These are phyloP conservation scores for Fusarium foetens DNA, from an alignment of 2,329 filamentous ascomycete genomes.

Conservation along the genomic window DNA sequence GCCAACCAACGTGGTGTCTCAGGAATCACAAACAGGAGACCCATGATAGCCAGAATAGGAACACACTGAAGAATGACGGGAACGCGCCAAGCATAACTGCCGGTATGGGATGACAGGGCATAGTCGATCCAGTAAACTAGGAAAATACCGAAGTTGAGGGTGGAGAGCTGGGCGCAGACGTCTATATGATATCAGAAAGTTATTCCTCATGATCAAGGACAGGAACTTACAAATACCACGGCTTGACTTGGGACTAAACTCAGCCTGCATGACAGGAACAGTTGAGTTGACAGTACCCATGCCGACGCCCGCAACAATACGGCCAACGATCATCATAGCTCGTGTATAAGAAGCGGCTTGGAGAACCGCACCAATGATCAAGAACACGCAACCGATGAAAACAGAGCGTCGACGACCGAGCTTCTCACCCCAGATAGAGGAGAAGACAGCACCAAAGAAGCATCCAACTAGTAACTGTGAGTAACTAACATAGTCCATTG, in stretches of 20 bases:
- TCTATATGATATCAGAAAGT: constrained; percentile 32
- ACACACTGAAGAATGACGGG: constrained; percentile 56
- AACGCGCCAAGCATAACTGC: constrained; percentile 53
- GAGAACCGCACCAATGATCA: constrained; percentile 58
- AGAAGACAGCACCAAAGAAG: constrained; percentile 43
- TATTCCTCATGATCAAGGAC: not conserved
- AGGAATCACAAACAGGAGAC: constrained; percentile 52
- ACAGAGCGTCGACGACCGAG: constrained; percentile 58
- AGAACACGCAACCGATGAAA: constrained; percentile 54
- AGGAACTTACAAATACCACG: constrained; percentile 47
- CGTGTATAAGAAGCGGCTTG: constrained; percentile 57
- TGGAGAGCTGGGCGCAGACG: constrained; percentile 59
- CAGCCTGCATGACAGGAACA: constrained; percentile 56
- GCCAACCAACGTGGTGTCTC: constrained; percentile 58
- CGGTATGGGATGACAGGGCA: constrained; percentile 47
- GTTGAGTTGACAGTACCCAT: constrained; percentile 59
- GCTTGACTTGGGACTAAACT: constrained; percentile 54
- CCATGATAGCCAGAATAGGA: constrained; percentile 53
- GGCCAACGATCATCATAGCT: constrained; percentile 57
- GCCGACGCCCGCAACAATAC: constrained; percentile 59
- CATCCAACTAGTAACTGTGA: constrained; percentile 41
- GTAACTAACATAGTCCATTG: not conserved
- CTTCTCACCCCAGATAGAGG: constrained; percentile 54
- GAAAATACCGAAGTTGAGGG: constrained; percentile 58
- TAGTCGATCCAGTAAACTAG: constrained; percentile 60